Percentiles rank a stretch among this genome's conserved stretches.
Conservation (phyloP, 345 rosid genomes). For the Clarkia xantiana region DNA sequence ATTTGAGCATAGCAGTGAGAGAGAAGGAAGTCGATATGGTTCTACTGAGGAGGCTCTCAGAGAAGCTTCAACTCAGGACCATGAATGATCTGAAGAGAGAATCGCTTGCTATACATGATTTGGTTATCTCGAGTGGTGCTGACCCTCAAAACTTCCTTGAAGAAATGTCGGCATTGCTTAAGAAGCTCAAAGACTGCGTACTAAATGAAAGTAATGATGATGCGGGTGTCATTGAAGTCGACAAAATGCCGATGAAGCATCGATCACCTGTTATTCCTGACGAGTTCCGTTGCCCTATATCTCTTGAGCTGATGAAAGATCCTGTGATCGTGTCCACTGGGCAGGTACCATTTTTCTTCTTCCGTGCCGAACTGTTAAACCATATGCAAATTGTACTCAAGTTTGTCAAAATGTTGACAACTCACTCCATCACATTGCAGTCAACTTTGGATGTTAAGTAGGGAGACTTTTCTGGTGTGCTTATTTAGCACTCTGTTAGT, state of each 20-base stretch:
- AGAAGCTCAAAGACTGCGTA: conserved; percentile 48
- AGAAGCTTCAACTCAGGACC: conserved; percentile 66
- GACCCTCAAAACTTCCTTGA: conserved; percentile 47
- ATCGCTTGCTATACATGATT: conserved; percentile 63
- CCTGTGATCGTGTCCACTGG: conserved; percentile 98
- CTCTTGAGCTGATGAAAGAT: conserved; percentile 95
- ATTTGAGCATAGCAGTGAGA: conserved; percentile 40
- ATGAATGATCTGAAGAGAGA: conserved; percentile 67
- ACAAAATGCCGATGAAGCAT: conserved; percentile 37
- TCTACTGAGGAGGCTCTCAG: conserved; percentile 54
- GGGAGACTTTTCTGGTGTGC: too few relatives aligned
- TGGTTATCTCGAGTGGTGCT: conserved; percentile 47
- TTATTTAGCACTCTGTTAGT: too few relatives aligned
- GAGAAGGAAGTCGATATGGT: conserved; percentile 49
- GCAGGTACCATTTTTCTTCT: conserved; percentile 34
- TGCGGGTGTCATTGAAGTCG: conserved; percentile 30
- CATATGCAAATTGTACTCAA: too few relatives aligned
- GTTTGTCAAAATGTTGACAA: too few relatives aligned
- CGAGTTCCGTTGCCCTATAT: conserved; percentile 94
- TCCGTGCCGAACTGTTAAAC: too few relatives aligned
- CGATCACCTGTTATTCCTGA: conserved; percentile 94
- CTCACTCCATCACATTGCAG: too few relatives aligned
- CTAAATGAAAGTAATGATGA: conserved; percentile 39
- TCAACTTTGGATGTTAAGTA: too few relatives aligned
- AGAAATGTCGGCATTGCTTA: conserved; percentile 53